Conservation (phyloP, 2,329 filamentous ascomycete genomes). For the Hymenoscyphus infarciens region DNA sequence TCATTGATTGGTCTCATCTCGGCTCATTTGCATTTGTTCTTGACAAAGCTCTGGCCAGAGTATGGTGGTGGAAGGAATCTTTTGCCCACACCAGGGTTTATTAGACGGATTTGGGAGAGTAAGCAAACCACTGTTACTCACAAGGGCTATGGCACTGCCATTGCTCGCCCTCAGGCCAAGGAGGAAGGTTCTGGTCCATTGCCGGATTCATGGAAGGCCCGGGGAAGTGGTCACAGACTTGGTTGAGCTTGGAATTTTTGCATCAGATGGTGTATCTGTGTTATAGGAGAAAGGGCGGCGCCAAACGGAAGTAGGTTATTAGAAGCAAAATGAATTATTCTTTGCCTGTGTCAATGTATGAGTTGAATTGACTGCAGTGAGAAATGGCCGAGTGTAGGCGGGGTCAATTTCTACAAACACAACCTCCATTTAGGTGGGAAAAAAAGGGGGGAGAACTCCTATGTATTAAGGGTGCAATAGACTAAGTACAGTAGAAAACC, state of each 20-base stretch:
- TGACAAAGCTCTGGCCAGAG: conserved; percentile 82
- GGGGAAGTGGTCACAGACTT: conserved; percentile 9
- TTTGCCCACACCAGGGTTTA: conserved; percentile 67
- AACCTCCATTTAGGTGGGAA: no score
- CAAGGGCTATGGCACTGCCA: conserved; percentile 61
- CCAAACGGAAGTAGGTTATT: not conserved
- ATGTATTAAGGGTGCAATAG: no score
- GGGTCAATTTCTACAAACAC: no score
- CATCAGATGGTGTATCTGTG: conserved; percentile 7
- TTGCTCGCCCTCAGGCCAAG: conserved; percentile 38
- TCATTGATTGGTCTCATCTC: conserved; percentile 78
- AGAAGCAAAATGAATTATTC: not conserved
- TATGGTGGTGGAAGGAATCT: conserved; percentile 81
- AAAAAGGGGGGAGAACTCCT: no score
- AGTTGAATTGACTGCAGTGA: not conserved
- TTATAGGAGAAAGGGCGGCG: not conserved
- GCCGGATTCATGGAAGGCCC: conserved; percentile 12
- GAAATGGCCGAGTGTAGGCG: not conserved
- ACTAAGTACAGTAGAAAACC: no score
- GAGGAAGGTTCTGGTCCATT: conserved; percentile 7
- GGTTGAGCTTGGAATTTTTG: conserved; percentile 13
- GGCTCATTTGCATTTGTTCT: conserved; percentile 86
- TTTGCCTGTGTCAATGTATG: not conserved
- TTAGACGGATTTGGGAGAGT: conserved; percentile 63
- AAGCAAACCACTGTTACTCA: conserved; percentile 41